Percentiles rank a stretch among this genome's conserved stretches.
These are phyloP conservation scores for Trichoderma atrobrunneum DNA, from an alignment of 2,329 filamentous ascomycete genomes.

Conservation along the genomic window DNA sequence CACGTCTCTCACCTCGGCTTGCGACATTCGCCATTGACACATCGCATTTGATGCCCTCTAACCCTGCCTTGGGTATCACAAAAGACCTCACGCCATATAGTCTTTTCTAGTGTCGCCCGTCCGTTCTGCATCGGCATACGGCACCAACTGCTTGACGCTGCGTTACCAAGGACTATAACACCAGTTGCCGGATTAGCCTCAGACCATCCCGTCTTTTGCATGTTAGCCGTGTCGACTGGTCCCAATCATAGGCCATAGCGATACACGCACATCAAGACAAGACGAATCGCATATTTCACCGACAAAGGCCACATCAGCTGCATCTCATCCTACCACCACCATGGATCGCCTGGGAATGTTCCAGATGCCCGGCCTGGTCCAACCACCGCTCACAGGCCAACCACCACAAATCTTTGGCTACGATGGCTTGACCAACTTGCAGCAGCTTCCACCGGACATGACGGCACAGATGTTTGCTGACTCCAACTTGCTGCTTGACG, in stretches of 20 bases:
- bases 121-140: neutral
- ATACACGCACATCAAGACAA: neutral
- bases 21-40: neutral
- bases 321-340: neutral
- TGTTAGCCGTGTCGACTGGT: neutral
- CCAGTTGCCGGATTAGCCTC: neutral
- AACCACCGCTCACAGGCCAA: slow-evolving; percentile 61
- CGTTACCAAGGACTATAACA: neutral
- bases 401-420: slow-evolving; percentile 68
- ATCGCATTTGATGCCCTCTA: too few species aligned
- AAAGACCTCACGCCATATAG: neutral
- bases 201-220: neutral
- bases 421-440: slow-evolving; percentile 56
- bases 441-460: slow-evolving; percentile 55
- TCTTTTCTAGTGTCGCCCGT: neutral
- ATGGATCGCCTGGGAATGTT: slow-evolving; percentile 52
- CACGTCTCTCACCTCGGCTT: neutral
- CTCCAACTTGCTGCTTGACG: slow-evolving; percentile 55
- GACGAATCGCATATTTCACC: neutral
- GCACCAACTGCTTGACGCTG: neutral
- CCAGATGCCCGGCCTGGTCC: slow-evolving; percentile 55
- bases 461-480: slow-evolving; percentile 60
- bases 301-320: neutral
- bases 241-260: neutral
- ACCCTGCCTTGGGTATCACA: neutral